Percentiles rank a stretch among this genome's conserved stretches.
These are phyloP conservation scores for Fraxinus platypoda DNA, from an alignment of 305 asterid species.

Conservation along the genomic window DNA sequence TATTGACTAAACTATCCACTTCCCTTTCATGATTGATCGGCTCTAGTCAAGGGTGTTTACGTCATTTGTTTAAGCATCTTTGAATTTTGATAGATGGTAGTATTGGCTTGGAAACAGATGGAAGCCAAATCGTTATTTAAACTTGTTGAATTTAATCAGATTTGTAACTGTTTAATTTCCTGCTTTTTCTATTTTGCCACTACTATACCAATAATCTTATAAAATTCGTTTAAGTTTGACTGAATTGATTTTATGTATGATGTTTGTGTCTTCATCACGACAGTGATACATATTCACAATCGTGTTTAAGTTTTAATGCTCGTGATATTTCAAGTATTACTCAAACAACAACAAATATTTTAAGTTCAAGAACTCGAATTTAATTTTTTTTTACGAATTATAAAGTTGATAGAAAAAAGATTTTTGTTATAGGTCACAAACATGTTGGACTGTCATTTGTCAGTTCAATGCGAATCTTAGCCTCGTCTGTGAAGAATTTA, in stretches of 20 bases:
- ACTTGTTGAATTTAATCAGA: background rate
- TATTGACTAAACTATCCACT: conserved; percentile 25
- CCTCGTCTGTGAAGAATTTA: background rate
- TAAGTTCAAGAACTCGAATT: background rate
- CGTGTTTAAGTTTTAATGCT: background rate
- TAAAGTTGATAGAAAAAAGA: too few species aligned
- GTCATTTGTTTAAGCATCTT: conserved; percentile 7
- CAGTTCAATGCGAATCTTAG: background rate
- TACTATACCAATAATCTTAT: too few species aligned
- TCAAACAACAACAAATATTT: too few species aligned
- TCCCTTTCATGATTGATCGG: background rate
- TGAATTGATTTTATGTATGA: too few species aligned
- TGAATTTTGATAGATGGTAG: background rate
- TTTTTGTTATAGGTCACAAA: background rate
- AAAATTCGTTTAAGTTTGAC: background rate
- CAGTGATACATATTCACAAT: background rate
- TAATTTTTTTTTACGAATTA: background rate
- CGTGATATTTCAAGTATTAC: background rate
- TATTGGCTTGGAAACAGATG: background rate
- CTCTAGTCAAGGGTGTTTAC: conserved; percentile 11
- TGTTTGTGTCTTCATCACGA: too few species aligned
- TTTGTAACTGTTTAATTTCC: background rate
- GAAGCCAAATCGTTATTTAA: background rate
- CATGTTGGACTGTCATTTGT: too few species aligned
- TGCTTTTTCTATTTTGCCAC: background rate